phyloP scores from a whole-genome alignment of 2,329 filamentous ascomycete genomes.

The Pseudovirgaria hyperparasitica region DNA sequence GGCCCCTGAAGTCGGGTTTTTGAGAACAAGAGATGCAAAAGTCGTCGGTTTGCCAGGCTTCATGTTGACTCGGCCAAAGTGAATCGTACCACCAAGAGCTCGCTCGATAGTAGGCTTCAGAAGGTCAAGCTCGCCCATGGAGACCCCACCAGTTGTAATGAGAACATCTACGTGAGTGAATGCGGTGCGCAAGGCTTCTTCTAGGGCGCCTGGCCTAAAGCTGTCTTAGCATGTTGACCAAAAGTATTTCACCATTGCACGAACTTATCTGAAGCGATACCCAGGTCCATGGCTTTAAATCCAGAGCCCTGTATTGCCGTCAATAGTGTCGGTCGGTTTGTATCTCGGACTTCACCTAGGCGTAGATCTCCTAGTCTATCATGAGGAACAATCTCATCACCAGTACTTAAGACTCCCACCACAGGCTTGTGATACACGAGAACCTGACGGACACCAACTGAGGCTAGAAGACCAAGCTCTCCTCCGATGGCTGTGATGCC shows the following conservation, averaged over 20 bases:
- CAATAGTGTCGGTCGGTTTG: slow-evolving; percentile 78
- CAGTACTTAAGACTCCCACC: slow-evolving; percentile 81
- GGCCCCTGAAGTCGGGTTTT: slow-evolving; percentile 33
- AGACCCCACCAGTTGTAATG: slow-evolving; percentile 87
- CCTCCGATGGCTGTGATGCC: slow-evolving; percentile 78
- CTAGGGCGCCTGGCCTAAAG: slow-evolving; percentile 52
- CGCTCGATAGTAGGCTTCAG: slow-evolving; percentile 94
- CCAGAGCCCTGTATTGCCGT: slow-evolving; percentile 63
- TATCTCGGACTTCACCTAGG: slow-evolving; percentile 82
- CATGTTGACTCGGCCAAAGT: slow-evolving; percentile 94
- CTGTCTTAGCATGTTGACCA: slow-evolving; percentile 11
- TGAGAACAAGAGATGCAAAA: slow-evolving; percentile 74
- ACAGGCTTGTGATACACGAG: slow-evolving; percentile 63
- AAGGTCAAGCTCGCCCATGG: slow-evolving; percentile 94
- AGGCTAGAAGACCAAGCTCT: slow-evolving; percentile 80
- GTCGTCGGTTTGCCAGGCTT: slow-evolving; percentile 97
- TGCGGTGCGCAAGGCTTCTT: slow-evolving; percentile 62
- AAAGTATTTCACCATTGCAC: too few species aligned
- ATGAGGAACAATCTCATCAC: slow-evolving; percentile 82
- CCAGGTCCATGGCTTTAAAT: slow-evolving; percentile 71
- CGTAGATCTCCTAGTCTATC: slow-evolving; percentile 48
- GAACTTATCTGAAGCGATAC: slow-evolving; percentile 63
- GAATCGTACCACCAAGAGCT: slow-evolving; percentile 77
- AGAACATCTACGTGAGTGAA: slow-evolving; percentile 67
- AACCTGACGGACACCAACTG: slow-evolving; percentile 63